These are phyloP conservation scores for Fusarium setosum DNA, from an alignment of 2,329 filamentous ascomycete genomes.

Conservation along the genomic window DNA sequence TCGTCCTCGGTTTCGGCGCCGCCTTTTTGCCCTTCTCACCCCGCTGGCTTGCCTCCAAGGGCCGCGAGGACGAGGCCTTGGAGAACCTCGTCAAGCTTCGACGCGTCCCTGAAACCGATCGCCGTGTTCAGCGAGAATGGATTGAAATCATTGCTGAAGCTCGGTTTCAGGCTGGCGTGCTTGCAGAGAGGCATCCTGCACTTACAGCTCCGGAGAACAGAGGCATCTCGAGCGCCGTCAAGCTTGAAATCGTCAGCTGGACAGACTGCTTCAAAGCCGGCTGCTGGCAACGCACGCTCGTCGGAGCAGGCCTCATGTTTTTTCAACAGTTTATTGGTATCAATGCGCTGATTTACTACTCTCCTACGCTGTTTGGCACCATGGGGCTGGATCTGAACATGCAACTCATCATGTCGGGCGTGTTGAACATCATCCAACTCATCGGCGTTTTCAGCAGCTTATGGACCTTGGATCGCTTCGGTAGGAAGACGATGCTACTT, in stretches of 20 bases:
- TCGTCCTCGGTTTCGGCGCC: background rate
- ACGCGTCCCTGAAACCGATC: conserved; percentile 27
- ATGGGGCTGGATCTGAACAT: conserved; percentile 58
- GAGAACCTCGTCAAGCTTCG: conserved; percentile 25
- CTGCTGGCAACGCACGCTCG: conserved; percentile 9
- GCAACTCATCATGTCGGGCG: conserved; percentile 46
- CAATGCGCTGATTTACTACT: conserved; percentile 57
- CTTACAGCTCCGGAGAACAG: background rate
- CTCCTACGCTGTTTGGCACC: conserved; percentile 66
- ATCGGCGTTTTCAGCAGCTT: conserved; percentile 55
- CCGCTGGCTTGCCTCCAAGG: conserved; percentile 10
- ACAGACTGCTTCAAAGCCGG: conserved; percentile 7
- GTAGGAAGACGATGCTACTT: conserved; percentile 40
- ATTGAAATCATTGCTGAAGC: conserved; percentile 12
- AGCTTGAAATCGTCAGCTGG: conserved; percentile 3
- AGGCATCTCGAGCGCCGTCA: background rate
- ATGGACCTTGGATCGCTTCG: conserved; percentile 51
- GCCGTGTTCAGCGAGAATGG: conserved; percentile 31
- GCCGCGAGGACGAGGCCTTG: conserved; percentile 8
- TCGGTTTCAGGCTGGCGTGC: background rate
- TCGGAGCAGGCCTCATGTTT: conserved; percentile 13
- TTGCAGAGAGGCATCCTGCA: background rate
- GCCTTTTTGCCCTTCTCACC: background rate
- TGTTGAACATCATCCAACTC: conserved; percentile 44
- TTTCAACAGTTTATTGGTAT: conserved; percentile 21